Conservation (phyloP, 2,329 filamentous ascomycete genomes). For the Sporothrix pseudoabietina region DNA sequence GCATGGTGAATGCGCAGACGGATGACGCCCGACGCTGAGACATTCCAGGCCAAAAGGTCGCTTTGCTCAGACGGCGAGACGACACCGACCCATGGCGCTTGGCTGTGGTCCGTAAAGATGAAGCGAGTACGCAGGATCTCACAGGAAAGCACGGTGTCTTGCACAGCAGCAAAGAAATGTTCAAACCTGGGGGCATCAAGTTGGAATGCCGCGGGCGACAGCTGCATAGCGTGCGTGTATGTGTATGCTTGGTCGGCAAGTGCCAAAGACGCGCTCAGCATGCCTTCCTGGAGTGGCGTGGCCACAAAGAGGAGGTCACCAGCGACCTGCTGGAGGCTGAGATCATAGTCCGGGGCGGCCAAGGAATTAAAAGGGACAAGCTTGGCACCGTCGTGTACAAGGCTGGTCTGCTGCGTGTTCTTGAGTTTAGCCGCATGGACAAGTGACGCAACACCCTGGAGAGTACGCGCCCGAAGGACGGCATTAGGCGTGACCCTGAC, state of each 20-base stretch:
- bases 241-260: conserved; percentile 35
- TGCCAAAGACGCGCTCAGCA: conserved; percentile 37
- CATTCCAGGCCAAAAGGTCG: conserved; percentile 34
- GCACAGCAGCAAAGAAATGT: conserved; percentile 34
- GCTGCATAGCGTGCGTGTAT: conserved; percentile 36
- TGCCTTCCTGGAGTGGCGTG: conserved; percentile 38
- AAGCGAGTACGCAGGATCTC: conserved; percentile 38
- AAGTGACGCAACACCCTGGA: conserved; percentile 35
- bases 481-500: conserved; percentile 35
- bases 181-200: conserved; percentile 32
- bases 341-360: conserved; percentile 22
- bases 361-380: too few species aligned
- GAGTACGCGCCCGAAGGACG: conserved; percentile 36
- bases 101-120: conserved; percentile 35
- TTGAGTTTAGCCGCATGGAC: conserved; percentile 29
- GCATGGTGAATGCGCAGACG: conserved; percentile 36
- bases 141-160: conserved; percentile 36
- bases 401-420: background rate
- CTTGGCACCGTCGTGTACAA: background rate
- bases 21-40: conserved; percentile 27
- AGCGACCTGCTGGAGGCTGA: conserved; percentile 32
- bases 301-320: conserved; percentile 36
- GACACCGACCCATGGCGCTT: conserved; percentile 37
- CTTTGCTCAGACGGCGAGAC: conserved; percentile 35
- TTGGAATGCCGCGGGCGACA: conserved; percentile 31